Percentiles rank a stretch among this genome's conserved stretches.
Conservation (phyloP, 1,139 yeast genomes). For the Suhomyces bribrorum region DNA sequence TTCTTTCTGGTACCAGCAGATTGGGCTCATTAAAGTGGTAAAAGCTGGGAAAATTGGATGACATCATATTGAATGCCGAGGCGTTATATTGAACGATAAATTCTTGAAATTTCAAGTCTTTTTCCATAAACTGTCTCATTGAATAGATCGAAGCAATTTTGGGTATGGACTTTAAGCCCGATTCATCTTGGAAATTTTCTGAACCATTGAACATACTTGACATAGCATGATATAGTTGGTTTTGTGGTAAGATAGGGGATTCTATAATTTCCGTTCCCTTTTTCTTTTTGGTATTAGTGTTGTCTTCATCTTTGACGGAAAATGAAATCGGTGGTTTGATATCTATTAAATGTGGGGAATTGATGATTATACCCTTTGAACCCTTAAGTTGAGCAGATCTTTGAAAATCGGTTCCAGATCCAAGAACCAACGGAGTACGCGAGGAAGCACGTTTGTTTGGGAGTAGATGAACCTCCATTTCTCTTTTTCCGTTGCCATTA, state of each 20-base stretch:
- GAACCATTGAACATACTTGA: conserved; percentile 19
- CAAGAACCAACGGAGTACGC: conserved; percentile 37
- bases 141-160: conserved; percentile 47
- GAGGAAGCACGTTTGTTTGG: conserved; percentile 3
- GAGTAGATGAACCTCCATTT: conserved; percentile 1
- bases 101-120: conserved; percentile 46
- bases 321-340: conserved; percentile 31
- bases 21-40: conserved; percentile 14
- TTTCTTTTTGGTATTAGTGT: conserved; percentile 17
- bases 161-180: conserved; percentile 26
- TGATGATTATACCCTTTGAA: conserved; percentile 51
- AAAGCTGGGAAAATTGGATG: conserved; percentile 12
- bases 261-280: conserved; percentile 20
- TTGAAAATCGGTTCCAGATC: conserved; percentile 46
- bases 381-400: conserved; percentile 48
- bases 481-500: conserved; percentile 15
- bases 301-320: conserved; percentile 13
- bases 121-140: conserved; percentile 54
- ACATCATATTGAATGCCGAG: conserved; percentile 18
- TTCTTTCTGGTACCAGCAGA: conserved; percentile 22
- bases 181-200: conserved; percentile 30
- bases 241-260: conserved; percentile 28
- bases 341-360: conserved; percentile 41
- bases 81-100: conserved; percentile 27
- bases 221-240: conserved; percentile 30